Evolutionary conservation across 208 protist genomes (phyloP).

Genomic region (Crithidia expoeki): DNA sequence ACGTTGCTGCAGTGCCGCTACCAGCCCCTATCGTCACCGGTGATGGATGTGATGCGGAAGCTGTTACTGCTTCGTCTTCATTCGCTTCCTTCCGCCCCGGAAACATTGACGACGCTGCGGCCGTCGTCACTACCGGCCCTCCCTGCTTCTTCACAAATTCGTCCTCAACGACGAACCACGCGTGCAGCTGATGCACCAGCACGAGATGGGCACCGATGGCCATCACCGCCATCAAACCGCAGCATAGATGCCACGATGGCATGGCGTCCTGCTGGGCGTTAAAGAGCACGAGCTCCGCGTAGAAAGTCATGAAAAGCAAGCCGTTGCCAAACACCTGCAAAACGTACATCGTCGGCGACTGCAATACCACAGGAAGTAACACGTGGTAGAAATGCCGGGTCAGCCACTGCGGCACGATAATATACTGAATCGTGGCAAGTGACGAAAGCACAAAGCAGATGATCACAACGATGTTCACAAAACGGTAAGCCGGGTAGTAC

Average conservation of each 20-base stretch:
- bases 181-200: slow-evolving; percentile 46
- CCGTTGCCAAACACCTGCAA: slow-evolving; percentile 59
- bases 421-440: slow-evolving; percentile 27
- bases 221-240: slow-evolving; percentile 53
- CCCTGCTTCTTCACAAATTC: neutral
- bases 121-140: neutral
- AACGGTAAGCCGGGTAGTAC: slow-evolving; percentile 38
- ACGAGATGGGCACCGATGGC: slow-evolving; percentile 51
- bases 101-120: too few species aligned
- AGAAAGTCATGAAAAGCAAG: slow-evolving; percentile 36
- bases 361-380: slow-evolving; percentile 40
- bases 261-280: slow-evolving; percentile 29
- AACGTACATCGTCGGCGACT: slow-evolving; percentile 34
- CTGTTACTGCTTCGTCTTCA: neutral
- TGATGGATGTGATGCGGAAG: neutral
- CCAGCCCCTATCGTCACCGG: neutral
- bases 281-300: slow-evolving; percentile 45
- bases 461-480: slow-evolving; percentile 36
- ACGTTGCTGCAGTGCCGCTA: neutral
- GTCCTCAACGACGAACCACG: slow-evolving; percentile 11
- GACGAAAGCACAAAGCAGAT: slow-evolving; percentile 30
- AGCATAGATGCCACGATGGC: slow-evolving; percentile 58
- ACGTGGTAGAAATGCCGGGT: slow-evolving; percentile 39
- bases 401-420: slow-evolving; percentile 26
- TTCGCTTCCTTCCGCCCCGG: too few species aligned